Conservation (phyloP, 192 early-diverging fungal species). For the Backusella luteola region DNA sequence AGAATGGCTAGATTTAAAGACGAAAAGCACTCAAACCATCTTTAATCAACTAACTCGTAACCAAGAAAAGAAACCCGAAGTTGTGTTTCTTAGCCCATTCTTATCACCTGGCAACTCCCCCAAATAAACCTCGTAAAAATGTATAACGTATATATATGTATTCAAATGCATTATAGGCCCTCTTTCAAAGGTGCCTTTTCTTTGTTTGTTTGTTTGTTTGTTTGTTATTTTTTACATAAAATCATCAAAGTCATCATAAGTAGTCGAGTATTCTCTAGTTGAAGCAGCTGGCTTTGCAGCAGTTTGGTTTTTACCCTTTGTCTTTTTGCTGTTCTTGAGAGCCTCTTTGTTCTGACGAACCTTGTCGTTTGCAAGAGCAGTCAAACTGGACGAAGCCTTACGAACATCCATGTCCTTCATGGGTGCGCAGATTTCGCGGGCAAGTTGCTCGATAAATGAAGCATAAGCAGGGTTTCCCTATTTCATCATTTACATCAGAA, state of each 20-base stretch:
- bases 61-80: slow-evolving; percentile 16
- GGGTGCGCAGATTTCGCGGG: slow-evolving; percentile 59
- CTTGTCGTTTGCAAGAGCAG: slow-evolving; percentile 74
- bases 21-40: slow-evolving; percentile 10
- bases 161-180: background rate
- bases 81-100: background rate
- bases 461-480: slow-evolving; percentile 37
- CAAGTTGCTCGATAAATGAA: slow-evolving; percentile 59
- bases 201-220: background rate
- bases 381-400: slow-evolving; percentile 61
- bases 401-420: slow-evolving; percentile 66
- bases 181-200: background rate
- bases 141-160: background rate
- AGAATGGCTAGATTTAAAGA: slow-evolving; percentile 20
- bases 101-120: background rate
- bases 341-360: slow-evolving; percentile 58
- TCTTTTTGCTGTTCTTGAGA: slow-evolving; percentile 69
- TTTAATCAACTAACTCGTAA: slow-evolving; percentile 19
- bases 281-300: slow-evolving; percentile 17
- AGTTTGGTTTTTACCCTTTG: slow-evolving; percentile 27
- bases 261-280: slow-evolving; percentile 12
- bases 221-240: slow-evolving; percentile 28
- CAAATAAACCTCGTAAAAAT: background rate
- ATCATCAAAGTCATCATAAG: slow-evolving; percentile 39
- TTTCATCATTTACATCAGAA: background rate